Conservation (phyloP, 345 rosid genomes). For the Citrus medica region DNA sequence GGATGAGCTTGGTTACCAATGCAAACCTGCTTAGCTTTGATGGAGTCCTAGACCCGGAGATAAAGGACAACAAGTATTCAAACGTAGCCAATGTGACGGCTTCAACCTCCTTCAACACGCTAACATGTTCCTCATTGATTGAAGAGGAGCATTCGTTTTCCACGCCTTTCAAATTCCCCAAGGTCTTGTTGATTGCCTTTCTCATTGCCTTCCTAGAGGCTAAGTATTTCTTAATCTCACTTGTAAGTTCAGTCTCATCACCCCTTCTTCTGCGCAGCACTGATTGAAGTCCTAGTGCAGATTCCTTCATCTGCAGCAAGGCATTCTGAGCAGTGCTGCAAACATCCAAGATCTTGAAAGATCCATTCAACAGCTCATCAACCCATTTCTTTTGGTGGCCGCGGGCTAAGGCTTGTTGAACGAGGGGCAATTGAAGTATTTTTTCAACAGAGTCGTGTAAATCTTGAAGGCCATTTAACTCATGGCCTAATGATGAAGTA, state of each 20-base stretch:
- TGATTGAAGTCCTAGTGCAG: constrained; percentile 26
- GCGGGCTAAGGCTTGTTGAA: constrained; percentile 10
- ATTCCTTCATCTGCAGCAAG: constrained; percentile 26
- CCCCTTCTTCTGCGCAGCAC: constrained; percentile 27
- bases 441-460: constrained; percentile 32
- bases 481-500: constrained; percentile 2
- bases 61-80: constrained; percentile 37
- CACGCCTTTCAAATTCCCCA: constrained; percentile 25
- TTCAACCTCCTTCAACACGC: constrained; percentile 34
- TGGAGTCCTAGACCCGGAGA: constrained; percentile 29
- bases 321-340: constrained; percentile 30
- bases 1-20: constrained; percentile 34
- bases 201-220: constrained; percentile 38
- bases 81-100: constrained; percentile 22
- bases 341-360: constrained; percentile 26
- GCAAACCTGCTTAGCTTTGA: constrained; percentile 29
- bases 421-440: background rate
- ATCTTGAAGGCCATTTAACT: constrained; percentile 26
- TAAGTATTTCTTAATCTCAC: constrained; percentile 36
- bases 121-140: background rate
- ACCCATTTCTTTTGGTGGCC: background rate
- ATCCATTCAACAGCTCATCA: constrained; percentile 13
- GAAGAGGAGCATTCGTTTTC: constrained; percentile 16
- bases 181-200: constrained; percentile 39
- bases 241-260: background rate